phyloP scores from a whole-genome alignment of 106 monocot genomes.

The Amphibolis antarctica region DNA sequence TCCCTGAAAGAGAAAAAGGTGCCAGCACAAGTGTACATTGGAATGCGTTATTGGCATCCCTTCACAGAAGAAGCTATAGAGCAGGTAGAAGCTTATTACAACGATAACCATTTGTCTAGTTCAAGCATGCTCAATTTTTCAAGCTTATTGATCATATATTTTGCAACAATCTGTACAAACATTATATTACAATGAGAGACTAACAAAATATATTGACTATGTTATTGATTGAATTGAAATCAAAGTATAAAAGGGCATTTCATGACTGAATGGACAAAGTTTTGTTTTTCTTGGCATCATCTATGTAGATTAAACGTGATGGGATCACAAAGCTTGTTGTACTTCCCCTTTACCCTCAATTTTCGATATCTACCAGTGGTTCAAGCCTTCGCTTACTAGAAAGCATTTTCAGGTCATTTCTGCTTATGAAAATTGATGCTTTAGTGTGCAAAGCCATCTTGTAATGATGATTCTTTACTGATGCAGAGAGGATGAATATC shows the following conservation, averaged over 20 bases:
- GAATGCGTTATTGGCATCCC: constrained; percentile 99
- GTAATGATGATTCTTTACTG: constrained; percentile 1
- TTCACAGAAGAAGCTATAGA: constrained; percentile 99
- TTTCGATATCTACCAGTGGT: constrained; percentile 98
- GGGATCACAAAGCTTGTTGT: constrained; percentile 97
- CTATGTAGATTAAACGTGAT: constrained; percentile 78
- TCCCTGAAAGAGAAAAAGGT: constrained; percentile 60
- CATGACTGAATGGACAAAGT: too few relatives aligned
- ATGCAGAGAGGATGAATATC: constrained; percentile 92
- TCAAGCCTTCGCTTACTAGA: constrained; percentile 94
- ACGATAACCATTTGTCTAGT: too few relatives aligned
- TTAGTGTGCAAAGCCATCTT: background rate
- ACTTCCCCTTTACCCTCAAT: constrained; percentile 95
- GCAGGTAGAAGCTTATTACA: constrained; percentile 29
- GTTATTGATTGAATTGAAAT: too few relatives aligned
- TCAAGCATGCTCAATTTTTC: too few relatives aligned
- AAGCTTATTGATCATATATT: too few relatives aligned
- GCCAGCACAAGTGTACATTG: constrained; percentile 93
- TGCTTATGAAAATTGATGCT: constrained; percentile 1
- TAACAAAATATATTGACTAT: too few relatives aligned
- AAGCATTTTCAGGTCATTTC: constrained; percentile 81
- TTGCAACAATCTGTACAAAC: too few relatives aligned
- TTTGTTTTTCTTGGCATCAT: background rate
- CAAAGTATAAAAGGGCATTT: too few relatives aligned
- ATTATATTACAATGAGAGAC: too few relatives aligned